phyloP scores from a whole-genome alignment of 495 filamentous ascomycete species.

The Astrothelium subdiscretum region DNA sequence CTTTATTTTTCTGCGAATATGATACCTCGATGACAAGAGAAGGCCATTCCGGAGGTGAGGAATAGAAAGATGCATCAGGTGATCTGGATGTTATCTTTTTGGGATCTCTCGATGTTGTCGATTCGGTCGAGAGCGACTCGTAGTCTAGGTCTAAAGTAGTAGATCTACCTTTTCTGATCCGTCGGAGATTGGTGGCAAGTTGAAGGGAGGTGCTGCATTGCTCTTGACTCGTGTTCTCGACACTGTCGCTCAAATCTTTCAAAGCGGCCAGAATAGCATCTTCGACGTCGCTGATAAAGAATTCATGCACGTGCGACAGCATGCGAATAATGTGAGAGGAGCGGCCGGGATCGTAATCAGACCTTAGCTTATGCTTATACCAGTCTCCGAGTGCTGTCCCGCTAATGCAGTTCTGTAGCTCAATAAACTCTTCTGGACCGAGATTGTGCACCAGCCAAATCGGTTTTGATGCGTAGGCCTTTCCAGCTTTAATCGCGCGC shows the following conservation, averaged over 20 bases:
- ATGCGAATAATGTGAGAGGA: neutral
- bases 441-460: neutral
- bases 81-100: neutral
- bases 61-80: conserved; percentile 1
- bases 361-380: neutral
- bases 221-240: neutral
- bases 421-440: neutral
- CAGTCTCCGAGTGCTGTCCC: neutral
- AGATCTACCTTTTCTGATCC: neutral
- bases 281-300: neutral
- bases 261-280: neutral
- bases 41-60: neutral
- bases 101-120: neutral
- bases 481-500: neutral
- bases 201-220: neutral
- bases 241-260: neutral
- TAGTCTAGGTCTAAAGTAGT: neutral
- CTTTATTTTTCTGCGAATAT: neutral
- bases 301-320: neutral
- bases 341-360: conserved; percentile 1
- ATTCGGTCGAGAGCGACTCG: neutral
- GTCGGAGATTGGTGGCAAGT: neutral
- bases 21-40: conserved; percentile 1
- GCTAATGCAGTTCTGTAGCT: neutral
- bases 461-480: neutral